Conservation (phyloP, 805 yeast genomes). For the Yarrowia hollandica region DNA sequence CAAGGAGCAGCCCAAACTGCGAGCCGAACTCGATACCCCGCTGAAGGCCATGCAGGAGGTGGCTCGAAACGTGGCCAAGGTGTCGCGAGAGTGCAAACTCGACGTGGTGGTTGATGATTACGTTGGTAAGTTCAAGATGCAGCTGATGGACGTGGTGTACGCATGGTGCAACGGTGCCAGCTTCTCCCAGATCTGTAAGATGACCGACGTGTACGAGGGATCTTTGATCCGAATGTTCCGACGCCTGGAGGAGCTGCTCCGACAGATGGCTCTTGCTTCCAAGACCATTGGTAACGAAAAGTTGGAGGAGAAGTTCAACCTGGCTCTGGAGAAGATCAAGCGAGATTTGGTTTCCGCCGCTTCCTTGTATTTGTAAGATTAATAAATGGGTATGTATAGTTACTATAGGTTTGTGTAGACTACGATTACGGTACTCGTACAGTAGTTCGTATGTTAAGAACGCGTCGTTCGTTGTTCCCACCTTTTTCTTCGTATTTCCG, state of each 20-base stretch:
- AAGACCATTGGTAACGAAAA: slow-evolving; percentile 90
- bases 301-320: slow-evolving; percentile 84
- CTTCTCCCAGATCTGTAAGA: slow-evolving; percentile 94
- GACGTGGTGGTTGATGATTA: slow-evolving; percentile 91
- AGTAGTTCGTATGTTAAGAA: too few relatives aligned
- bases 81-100: slow-evolving; percentile 83
- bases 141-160: slow-evolving; percentile 93
- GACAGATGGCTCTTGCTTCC: slow-evolving; percentile 89
- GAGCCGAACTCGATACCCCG: slow-evolving; percentile 92
- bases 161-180: slow-evolving; percentile 97
- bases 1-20: slow-evolving; percentile 77
- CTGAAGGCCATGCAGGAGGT: slow-evolving; percentile 82
- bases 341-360: slow-evolving; percentile 97
- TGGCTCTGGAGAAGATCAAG: slow-evolving; percentile 79
- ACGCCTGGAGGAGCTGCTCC: slow-evolving; percentile 86
- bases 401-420: too few relatives aligned
- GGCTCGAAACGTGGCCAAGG: slow-evolving; percentile 88
- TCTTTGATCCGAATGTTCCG: slow-evolving; percentile 92
- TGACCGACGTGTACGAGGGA: slow-evolving; percentile 99
- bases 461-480: too few relatives aligned
- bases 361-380: slow-evolving; percentile 64
- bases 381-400: too few relatives aligned
- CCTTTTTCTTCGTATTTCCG: too few relatives aligned
- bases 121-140: slow-evolving; percentile 86
- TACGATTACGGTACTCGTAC: too few relatives aligned